Percentiles rank a stretch among this genome's conserved stretches.
These are phyloP conservation scores for Terana coerulea DNA, from an alignment of 768 basidiomycete species.

Conservation along the genomic window DNA sequence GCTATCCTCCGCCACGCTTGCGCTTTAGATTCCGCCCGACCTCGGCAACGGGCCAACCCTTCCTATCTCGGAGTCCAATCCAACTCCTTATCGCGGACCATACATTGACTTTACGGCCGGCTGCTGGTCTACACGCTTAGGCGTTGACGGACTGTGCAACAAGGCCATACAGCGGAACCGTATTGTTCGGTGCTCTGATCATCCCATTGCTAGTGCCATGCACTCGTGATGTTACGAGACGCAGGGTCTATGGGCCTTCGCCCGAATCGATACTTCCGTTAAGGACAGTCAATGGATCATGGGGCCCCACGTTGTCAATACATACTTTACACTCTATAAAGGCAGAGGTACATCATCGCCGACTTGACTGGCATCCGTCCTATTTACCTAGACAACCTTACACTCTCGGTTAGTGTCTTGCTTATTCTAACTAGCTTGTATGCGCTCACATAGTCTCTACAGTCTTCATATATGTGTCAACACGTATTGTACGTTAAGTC, in stretches of 20 bases:
- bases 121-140: not conserved
- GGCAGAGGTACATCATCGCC: not conserved
- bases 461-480: conserved; percentile 20
- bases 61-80: conserved; percentile 7
- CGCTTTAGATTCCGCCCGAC: not conserved
- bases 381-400: not conserved
- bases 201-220: conserved; percentile 1
- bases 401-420: not conserved
- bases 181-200: conserved; percentile 12
- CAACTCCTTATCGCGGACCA: conserved; percentile 12
- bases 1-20: no score
- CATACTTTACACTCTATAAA: conserved; percentile 4
- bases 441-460: no score
- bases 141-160: not conserved
- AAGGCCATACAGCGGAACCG: not conserved
- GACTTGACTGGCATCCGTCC: not conserved
- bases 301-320: conserved; percentile 12
- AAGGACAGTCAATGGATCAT: conserved; percentile 8
- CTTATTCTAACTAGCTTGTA: no score
- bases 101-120: not conserved
- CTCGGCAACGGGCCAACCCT: not conserved
- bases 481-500: conserved; percentile 21
- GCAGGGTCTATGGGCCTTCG: no score
- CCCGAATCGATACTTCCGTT: conserved; percentile 10
- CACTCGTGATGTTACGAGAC: conserved; percentile 13